Conservation (phyloP, 2,329 filamentous ascomycete genomes). For the Fusarium torreyae region DNA sequence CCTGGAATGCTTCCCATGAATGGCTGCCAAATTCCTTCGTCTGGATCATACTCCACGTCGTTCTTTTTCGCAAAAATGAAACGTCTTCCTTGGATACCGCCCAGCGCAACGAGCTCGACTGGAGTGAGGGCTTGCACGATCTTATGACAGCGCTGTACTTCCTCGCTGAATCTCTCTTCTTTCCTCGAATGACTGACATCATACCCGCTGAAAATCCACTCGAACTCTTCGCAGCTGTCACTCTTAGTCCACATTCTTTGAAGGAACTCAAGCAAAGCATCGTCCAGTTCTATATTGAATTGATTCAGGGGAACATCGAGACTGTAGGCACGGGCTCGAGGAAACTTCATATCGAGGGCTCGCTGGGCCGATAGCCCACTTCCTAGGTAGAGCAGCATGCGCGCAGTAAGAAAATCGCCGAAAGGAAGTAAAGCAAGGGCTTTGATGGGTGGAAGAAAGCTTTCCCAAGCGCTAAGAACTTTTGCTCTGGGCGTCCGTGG, state of each 20-base stretch:
- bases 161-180: not conserved
- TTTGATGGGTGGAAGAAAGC: not conserved
- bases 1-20: slow-evolving; percentile 1
- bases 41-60: not conserved
- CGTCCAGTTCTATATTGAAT: not conserved
- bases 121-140: slow-evolving; percentile 1
- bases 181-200: not conserved
- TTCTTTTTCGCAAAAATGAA: not conserved
- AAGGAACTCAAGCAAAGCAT: not conserved
- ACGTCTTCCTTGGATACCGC: not conserved
- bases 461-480: not conserved
- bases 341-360: not conserved
- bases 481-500: not conserved
- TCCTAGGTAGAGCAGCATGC: slow-evolving; percentile 4
- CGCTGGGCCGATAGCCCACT: not conserved
- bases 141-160: not conserved
- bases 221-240: not conserved
- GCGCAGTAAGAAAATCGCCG: not conserved
- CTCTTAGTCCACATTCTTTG: not conserved
- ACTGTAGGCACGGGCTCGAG: not conserved
- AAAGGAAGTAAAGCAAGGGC: not conserved
- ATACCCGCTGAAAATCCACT: not conserved
- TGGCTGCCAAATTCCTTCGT: not conserved
- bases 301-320: not conserved
- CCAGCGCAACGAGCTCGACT: not conserved